Evolutionary conservation across 1,139 yeast genomes (phyloP), one percentile per base, ranked within the genome.

Genomic region (Williopsis jadinii): DNA sequence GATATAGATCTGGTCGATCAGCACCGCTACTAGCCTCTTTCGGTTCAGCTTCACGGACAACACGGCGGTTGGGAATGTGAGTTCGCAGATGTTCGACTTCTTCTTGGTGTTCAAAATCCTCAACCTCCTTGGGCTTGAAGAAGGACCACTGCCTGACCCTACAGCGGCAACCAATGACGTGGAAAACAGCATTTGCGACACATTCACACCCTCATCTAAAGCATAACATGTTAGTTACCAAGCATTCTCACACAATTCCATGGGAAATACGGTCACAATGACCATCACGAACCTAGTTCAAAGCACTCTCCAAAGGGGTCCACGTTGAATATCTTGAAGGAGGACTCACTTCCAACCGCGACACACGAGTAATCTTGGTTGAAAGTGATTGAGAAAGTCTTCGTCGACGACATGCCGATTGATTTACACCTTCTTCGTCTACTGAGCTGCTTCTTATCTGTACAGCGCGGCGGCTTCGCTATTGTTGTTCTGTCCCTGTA

Each of bases 91-190:
- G 44, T 77, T 77, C 26, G 84, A 66, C 49, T 76, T 76, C 50
- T 81, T 77, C 61, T 83, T 84, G 13, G 85, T 73, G 53, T 84
- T 83, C 45, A 78, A 72, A 15, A 84, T 77, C 48, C 76, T 76
- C 33, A 83, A 63, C 43, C 79, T 53, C 43, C 85, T 42, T 39
- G 70, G 62, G 34, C 77, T 70, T 41, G 65, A 60, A 40, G 68
- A 64, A 9, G 42, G 42, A 12, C 37, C 34, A 4, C 35, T 31
- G 36, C 75, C 68, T 43, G 63, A 60, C 1, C 72, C 84, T 1
- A 79, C 83, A 2, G 82, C 68, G 1, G 84, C 82, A 2, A 84
- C 70, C 32, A 84, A 62, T 4, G 87, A 79, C 0, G 90, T 80
- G 6, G 85, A 77, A 53, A 80, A 83, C 9, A 84, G 66, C 82